Conservation (phyloP, 441 rosid genomes). For the Populus trichocarpa region DNA sequence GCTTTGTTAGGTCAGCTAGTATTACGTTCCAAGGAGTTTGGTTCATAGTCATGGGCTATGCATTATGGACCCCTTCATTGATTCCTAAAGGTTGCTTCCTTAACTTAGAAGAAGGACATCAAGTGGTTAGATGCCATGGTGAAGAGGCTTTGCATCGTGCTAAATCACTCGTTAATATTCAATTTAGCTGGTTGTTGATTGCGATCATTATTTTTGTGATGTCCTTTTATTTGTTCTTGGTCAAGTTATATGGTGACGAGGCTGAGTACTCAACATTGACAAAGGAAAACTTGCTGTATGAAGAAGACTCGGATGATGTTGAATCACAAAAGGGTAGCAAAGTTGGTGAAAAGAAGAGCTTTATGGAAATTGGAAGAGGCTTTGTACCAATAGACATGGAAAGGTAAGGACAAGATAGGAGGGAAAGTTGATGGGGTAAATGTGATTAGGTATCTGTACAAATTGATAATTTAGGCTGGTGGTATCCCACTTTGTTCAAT, state of each 20-base stretch:
- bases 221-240: conserved; percentile 42
- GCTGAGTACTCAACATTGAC: conserved; percentile 41
- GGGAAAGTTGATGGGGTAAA: neutral
- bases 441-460: conserved; percentile 16
- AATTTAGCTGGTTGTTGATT: conserved; percentile 65
- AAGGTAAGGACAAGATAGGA: conserved; percentile 22
- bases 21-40: conserved; percentile 73
- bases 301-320: conserved; percentile 34
- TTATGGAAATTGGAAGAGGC: conserved; percentile 34
- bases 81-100: conserved; percentile 68
- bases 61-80: conserved; percentile 80
- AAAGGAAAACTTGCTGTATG: conserved; percentile 10
- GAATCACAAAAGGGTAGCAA: conserved; percentile 35
- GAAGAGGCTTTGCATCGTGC: conserved; percentile 60
- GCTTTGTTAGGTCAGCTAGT: conserved; percentile 69
- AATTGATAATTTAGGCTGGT: conserved; percentile 8
- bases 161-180: conserved; percentile 65
- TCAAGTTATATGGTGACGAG: conserved; percentile 33
- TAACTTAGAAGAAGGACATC: conserved; percentile 61
- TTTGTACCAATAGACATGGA: conserved; percentile 32
- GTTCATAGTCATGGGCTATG: conserved; percentile 66
- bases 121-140: conserved; percentile 58
- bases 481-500: conserved; percentile 14
- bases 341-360: conserved; percentile 20
- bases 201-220: conserved; percentile 43